Base-by-base conservation (phyloP, 1,284 basidiomycete genomes). In the Cutaneotrichosporon daszewskae region DNA sequence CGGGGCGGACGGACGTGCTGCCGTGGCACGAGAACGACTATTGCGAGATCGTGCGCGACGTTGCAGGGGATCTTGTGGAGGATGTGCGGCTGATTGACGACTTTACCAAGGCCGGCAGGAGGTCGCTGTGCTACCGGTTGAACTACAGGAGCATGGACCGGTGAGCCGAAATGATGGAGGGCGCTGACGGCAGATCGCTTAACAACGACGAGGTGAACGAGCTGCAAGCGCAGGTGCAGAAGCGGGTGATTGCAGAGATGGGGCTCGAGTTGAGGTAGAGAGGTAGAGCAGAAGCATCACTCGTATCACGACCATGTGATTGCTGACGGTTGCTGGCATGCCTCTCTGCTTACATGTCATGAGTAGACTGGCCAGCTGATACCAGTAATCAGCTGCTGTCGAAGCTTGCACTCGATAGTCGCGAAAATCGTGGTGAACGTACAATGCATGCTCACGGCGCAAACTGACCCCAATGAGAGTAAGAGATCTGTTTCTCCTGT, bases 71-170 rank as follows among this genome's bases (percentile, higher is more conserved):
- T 67, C 60, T 94, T 43, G 89, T 85, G 0, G 94, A 98, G 66
- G 84, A 87, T 55, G 92, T 98, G 5, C 79, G 84, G 60, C 77
- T 85, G 74, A 85, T 95, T 59, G 95, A 99, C 72, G 76, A 81
- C 38, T 99, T 97, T 68, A 77, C 77, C 12, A 94, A 89, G 72
- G 89, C 89, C 5, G 75, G 79, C 20, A 78, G 82, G 37, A 79
- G 77, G 51, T 92, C 87, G 57, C 73, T 84, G 53, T 92, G 91
- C 68, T 97, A 90, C 71, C 79, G 94, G 37, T 80, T 98, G 53
- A 90, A 89, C 60, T 99, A 97, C 68, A 77, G 92, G 42, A 95
- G 90, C 26, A 96, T 98, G 91, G 94, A 98, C 67, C 81, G 85
- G 86, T 85, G 57, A 45, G 74, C 17, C 11, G 14, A 5, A 8